A percentile compares a stretch with the other conserved stretches of the same genome.
These are phyloP conservation scores for Curvularia hawaiiensis DNA, from an alignment of 2,329 filamentous ascomycete species.

Conservation along the genomic window DNA sequence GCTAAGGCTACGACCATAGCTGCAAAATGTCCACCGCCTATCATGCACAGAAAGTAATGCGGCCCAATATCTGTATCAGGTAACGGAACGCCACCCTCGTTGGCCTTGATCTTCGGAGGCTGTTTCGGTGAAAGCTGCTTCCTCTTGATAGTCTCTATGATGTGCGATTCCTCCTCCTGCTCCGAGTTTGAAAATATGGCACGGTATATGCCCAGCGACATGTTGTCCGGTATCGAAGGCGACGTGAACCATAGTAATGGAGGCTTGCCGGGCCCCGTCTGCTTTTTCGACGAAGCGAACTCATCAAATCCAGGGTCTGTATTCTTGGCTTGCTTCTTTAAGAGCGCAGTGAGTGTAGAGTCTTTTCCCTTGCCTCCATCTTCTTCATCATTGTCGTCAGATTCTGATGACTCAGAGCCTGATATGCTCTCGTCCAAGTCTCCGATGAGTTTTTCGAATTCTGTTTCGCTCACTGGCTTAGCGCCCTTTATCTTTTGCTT, in stretches of 20 bases:
- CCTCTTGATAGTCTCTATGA: constrained; percentile 71
- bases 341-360: constrained; percentile 72
- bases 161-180: constrained; percentile 63
- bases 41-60: constrained; percentile 97
- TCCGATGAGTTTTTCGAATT: constrained; percentile 86
- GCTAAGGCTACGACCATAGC: constrained; percentile 92
- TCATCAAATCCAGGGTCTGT: constrained; percentile 61
- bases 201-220: constrained; percentile 83
- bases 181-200: constrained; percentile 78
- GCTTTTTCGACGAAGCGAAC: constrained; percentile 55
- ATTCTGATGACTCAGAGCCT: constrained; percentile 76
- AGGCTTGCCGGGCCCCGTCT: constrained; percentile 65
- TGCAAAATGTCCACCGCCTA: constrained; percentile 95
- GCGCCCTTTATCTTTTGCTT: constrained; percentile 85
- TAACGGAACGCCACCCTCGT: constrained; percentile 63
- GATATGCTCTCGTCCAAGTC: constrained; percentile 91
- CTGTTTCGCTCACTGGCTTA: constrained; percentile 73
- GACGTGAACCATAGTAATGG: constrained; percentile 88
- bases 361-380: constrained; percentile 61
- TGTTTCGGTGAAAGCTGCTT: constrained; percentile 76
- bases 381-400: constrained; percentile 69
- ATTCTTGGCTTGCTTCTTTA: constrained; percentile 83
- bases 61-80: constrained; percentile 69
- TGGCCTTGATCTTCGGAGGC: constrained; percentile 52
- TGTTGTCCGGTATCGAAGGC: constrained; percentile 73